Evolutionary conservation across 2,329 filamentous ascomycete genomes (phyloP).

Genomic region (Penicillium sp.): DNA sequence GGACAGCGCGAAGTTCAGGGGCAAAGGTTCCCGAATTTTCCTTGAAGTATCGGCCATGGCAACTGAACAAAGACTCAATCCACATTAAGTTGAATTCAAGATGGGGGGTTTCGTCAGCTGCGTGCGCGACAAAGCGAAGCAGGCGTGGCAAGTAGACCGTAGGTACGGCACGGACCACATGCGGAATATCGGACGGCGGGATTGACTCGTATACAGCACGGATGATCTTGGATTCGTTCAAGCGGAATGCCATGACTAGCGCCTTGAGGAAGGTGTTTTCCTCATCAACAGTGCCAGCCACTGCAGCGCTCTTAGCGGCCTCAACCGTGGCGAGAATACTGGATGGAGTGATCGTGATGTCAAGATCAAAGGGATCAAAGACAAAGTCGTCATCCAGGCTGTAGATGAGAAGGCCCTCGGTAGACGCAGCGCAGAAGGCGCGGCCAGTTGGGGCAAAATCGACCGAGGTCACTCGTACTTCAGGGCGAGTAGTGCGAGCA

Average conservation of each 20-base stretch:
- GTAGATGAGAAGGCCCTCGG: conserved; percentile 91
- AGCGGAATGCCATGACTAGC: conserved; percentile 92
- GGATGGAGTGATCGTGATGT: conserved; percentile 87
- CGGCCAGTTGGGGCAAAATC: conserved; percentile 86
- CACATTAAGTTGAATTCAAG: conserved; percentile 92
- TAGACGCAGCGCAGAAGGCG: conserved; percentile 91
- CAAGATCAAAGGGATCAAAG: conserved; percentile 95
- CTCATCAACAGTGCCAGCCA: conserved; percentile 58
- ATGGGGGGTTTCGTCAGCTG: conserved; percentile 87
- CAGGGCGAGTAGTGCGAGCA: conserved; percentile 70
- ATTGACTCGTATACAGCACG: conserved; percentile 82
- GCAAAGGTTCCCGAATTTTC: conserved; percentile 77
- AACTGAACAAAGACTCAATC: conserved; percentile 78
- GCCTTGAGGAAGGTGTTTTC: conserved; percentile 81
- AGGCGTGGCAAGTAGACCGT: conserved; percentile 82
- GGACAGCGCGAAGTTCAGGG: conserved; percentile 78
- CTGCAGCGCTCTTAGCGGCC: conserved; percentile 36
- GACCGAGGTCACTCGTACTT: conserved; percentile 80
- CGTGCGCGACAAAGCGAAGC: conserved; percentile 80
- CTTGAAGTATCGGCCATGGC: conserved; percentile 81
- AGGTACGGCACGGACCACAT: conserved; percentile 77
- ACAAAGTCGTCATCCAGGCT: conserved; percentile 79
- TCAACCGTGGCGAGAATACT: conserved; percentile 74
- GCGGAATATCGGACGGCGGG: conserved; percentile 69
- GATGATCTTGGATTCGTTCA: conserved; percentile 81